Conservation (phyloP, 2,329 filamentous ascomycete genomes). For the Moelleriella libera region DNA sequence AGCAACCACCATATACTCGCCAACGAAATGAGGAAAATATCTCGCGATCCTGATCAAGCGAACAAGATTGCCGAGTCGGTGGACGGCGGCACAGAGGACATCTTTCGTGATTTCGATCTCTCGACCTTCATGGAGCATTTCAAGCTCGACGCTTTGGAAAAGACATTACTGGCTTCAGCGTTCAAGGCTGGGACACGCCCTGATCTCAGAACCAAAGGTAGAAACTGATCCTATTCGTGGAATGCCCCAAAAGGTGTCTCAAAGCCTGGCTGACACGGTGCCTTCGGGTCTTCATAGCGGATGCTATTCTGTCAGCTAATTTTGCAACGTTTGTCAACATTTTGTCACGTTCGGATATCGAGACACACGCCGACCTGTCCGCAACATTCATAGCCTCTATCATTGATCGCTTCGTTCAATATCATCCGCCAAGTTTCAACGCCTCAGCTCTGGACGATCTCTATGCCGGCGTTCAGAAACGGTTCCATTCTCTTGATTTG, state of each 20-base stretch:
- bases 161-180: constrained; percentile 74
- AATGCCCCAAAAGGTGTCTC: not conserved
- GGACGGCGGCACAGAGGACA: constrained; percentile 78
- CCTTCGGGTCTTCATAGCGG: constrained; percentile 39
- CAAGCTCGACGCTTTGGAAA: constrained; percentile 76
- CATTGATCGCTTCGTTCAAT: constrained; percentile 74
- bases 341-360: constrained; percentile 50
- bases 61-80: constrained; percentile 87
- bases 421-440: constrained; percentile 76
- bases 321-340: constrained; percentile 65
- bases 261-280: too few relatives aligned
- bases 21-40: constrained; percentile 75
- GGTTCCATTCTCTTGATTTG: constrained; percentile 51
- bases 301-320: constrained; percentile 76
- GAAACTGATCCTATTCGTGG: constrained; percentile 8
- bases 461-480: constrained; percentile 48
- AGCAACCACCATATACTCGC: constrained; percentile 75
- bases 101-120: constrained; percentile 94
- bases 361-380: constrained; percentile 51
- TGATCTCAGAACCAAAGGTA: constrained; percentile 84
- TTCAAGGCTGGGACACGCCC: constrained; percentile 72
- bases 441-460: constrained; percentile 59
- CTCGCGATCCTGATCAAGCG: constrained; percentile 67
- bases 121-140: constrained; percentile 93
- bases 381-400: constrained; percentile 63